phyloP scores from a whole-genome alignment of 805 yeast genomes.

The Debaryomyces castellii region DNA sequence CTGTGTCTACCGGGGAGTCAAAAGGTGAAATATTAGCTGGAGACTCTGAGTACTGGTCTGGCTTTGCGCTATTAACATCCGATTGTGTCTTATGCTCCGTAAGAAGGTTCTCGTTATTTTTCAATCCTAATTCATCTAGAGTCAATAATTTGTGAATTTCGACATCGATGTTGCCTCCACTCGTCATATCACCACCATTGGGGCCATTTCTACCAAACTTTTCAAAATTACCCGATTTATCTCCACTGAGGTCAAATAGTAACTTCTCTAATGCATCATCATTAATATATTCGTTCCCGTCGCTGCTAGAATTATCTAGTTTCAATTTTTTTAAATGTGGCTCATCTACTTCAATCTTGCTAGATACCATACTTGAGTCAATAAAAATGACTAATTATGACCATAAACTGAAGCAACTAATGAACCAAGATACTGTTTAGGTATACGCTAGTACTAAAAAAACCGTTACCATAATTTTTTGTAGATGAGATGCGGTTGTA shows the following conservation, averaged over 20 bases:
- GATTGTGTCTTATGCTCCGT: neutral
- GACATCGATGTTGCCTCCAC: slow-evolving; percentile 9
- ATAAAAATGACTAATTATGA: neutral
- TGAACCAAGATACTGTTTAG: neutral
- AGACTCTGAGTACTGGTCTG: neutral
- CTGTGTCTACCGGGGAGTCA: slow-evolving; percentile 9
- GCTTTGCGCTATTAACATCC: neutral
- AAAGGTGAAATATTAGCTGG: slow-evolving; percentile 11
- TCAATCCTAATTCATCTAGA: slow-evolving; percentile 11
- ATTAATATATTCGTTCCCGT: neutral
- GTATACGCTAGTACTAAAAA: neutral
- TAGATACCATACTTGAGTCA: neutral
- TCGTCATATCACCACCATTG: neutral
- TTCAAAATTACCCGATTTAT: neutral
- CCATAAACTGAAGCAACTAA: neutral
- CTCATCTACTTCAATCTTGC: neutral
- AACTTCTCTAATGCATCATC: slow-evolving; percentile 3
- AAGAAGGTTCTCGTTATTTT: neutral
- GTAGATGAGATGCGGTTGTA: slow-evolving; percentile 1
- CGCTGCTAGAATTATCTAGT: neutral
- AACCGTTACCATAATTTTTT: neutral
- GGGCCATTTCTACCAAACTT: neutral
- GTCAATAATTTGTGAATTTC: slow-evolving; percentile 13
- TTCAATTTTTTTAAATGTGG: slow-evolving; percentile 5
- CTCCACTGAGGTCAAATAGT: slow-evolving; percentile 1